Percentiles rank a stretch among this genome's conserved stretches.
Conservation (phyloP, 75 land plant species). For the Pinus albicaulis region DNA sequence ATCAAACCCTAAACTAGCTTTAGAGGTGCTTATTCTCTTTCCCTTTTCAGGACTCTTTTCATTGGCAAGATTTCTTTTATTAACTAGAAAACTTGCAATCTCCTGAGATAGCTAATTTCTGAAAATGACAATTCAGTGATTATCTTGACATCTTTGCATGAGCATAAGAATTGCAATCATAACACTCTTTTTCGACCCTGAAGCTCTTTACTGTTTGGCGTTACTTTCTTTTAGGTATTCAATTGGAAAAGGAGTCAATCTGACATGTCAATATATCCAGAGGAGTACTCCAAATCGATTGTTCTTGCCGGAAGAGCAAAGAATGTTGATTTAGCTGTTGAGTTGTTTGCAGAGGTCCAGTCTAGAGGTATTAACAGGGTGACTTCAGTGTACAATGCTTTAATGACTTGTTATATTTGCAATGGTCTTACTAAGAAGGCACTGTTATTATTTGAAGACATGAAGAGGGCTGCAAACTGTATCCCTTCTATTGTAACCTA, state of each 20-base stretch:
- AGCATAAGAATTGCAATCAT: not conserved
- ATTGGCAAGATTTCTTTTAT: not conserved
- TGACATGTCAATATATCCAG: constrained; percentile 18
- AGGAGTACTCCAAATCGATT: constrained; percentile 79
- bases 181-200: not conserved
- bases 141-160: not conserved
- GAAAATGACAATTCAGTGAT: not conserved
- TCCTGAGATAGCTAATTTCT: not conserved
- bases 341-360: constrained; percentile 47
- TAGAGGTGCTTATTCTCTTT: constrained; percentile 1
- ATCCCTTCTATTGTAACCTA: constrained; percentile 67
- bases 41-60: not conserved
- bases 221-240: constrained; percentile 46
- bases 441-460: constrained; percentile 40
- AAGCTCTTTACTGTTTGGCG: not conserved
- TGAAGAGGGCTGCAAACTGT: constrained; percentile 40
- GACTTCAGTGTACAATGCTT: constrained; percentile 55
- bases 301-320: constrained; percentile 58
- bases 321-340: constrained; percentile 33
- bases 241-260: constrained; percentile 56
- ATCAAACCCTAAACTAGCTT: constrained; percentile 3
- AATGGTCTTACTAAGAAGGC: constrained; percentile 47
- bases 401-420: constrained; percentile 60
- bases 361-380: constrained; percentile 20
- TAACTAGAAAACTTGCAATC: not conserved